These are phyloP conservation scores for Plantago coronopus DNA, from an alignment of 305 asterid genomes.

Conservation along the genomic window DNA sequence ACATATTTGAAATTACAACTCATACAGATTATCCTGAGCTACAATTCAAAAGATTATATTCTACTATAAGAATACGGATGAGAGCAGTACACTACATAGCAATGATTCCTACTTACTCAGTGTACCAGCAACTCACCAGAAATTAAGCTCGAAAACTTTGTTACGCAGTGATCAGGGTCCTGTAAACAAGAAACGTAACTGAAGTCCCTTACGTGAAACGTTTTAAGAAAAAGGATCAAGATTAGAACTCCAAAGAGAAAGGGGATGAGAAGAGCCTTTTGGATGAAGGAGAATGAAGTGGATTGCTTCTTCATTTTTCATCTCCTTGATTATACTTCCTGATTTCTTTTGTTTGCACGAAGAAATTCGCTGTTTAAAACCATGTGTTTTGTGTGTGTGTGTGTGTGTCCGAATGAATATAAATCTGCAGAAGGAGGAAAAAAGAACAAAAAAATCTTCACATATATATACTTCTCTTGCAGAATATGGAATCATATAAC, in stretches of 20 bases:
- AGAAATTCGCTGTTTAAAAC: not conserved
- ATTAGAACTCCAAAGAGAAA: not conserved
- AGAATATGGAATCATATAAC: not conserved
- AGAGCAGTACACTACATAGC: no score
- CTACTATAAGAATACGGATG: no score
- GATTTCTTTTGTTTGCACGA: not conserved
- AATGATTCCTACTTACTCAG: not conserved
- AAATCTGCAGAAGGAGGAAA: not conserved
- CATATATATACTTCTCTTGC: not conserved
- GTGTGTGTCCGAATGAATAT: not conserved
- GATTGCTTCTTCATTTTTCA: conserved; percentile 7
- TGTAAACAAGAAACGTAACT: conserved; percentile 2
- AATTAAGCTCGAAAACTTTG: not conserved
- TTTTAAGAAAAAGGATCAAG: not conserved
- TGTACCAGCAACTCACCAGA: conserved; percentile 5
- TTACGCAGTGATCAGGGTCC: not conserved
- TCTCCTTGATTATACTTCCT: not conserved
- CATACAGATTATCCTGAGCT: not conserved
- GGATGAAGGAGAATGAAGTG: not conserved
- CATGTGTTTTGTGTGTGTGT: not conserved
- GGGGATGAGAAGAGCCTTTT: conserved; percentile 8
- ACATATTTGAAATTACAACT: no score
- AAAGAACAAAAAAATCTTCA: no score
- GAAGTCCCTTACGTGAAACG: not conserved
- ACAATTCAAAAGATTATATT: not conserved